Conservation (phyloP, 441 rosid genomes). For the Eugenia klotzschiana region DNA sequence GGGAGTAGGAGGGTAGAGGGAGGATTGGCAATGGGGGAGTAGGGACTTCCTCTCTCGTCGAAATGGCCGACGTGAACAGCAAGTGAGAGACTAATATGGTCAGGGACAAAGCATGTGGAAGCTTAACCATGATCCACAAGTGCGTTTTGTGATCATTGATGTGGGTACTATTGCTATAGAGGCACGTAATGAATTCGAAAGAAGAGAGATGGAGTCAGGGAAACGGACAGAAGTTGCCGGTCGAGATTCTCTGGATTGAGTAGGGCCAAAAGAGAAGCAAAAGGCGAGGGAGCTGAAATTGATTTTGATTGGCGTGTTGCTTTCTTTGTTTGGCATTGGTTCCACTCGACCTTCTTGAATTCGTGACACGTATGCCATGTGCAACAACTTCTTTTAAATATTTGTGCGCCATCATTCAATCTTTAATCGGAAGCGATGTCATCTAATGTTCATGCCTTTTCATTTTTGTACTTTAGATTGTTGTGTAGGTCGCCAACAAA, state of each 20-base stretch:
- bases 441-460: too few relatives aligned
- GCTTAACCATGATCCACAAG: neutral
- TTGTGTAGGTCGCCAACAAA: too few relatives aligned
- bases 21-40: slow-evolving; percentile 55
- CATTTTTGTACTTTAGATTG: too few relatives aligned
- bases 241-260: neutral
- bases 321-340: neutral
- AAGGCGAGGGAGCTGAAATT: neutral
- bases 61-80: neutral
- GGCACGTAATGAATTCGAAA: neutral
- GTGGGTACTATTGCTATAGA: neutral
- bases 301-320: neutral
- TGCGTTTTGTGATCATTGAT: neutral
- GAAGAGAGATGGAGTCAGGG: neutral
- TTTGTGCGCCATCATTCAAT: too few relatives aligned
- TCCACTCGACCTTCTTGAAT: neutral
- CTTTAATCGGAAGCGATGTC: too few relatives aligned
- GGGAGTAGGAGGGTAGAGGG: slow-evolving; percentile 52
- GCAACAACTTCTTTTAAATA: neutral
- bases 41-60: slow-evolving; percentile 14
- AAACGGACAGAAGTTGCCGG: neutral
- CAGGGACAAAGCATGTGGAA: neutral
- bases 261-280: neutral
- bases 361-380: neutral
- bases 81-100: neutral